Base-by-base conservation (phyloP, 2,329 filamentous ascomycete genomes). In the Pestalotiopsis fici region DNA sequence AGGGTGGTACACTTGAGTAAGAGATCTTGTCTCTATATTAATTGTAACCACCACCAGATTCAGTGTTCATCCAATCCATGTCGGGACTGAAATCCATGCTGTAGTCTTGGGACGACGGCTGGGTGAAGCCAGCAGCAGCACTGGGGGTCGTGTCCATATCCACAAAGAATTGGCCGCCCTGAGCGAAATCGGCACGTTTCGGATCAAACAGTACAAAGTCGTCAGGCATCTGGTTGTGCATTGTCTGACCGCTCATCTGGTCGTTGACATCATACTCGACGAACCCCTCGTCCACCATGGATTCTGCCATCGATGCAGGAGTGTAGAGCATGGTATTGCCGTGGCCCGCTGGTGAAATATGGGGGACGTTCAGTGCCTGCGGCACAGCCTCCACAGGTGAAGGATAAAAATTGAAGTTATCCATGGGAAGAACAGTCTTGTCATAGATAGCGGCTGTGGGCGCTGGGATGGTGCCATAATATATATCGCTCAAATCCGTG, bases 261-360 rank as follows among this genome's bases (percentile, higher is more conserved):
- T 76, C 80, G 60, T 79, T 80, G 37, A 81, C 79, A n/a, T 71
- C 75, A 43, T 81, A 81, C 35, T 90, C 89, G 54, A 88, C 86
- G 71, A 89, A 92, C 50, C 85, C 86, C 73, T 93, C 91, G 68
- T 94, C 91, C 28, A 89, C 83, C 68, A 89, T 78, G 0, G 90
- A 90, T 55, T 94, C 91, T 28, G 89, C 83, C 68, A 89, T 78
- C 0, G 90, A 90, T 55, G 85, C 85, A 60, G 91, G 89, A 11
- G 91, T 91, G 78, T 86, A 91, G 37, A 93, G 85, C 81, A 93
- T 92, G 1, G 89, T 82, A 68, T 91, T 90, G 43, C 87, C 85
- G 73, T 93, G 91, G 4, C 90, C 91, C 65, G 85, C 84, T 9
- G 91, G 91, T 3, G 91, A 94, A 69, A 93, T 86, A 69, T 93